phyloP scores from a whole-genome alignment of 1,284 basidiomycete genomes.

The Sporisorium reilianum region DNA sequence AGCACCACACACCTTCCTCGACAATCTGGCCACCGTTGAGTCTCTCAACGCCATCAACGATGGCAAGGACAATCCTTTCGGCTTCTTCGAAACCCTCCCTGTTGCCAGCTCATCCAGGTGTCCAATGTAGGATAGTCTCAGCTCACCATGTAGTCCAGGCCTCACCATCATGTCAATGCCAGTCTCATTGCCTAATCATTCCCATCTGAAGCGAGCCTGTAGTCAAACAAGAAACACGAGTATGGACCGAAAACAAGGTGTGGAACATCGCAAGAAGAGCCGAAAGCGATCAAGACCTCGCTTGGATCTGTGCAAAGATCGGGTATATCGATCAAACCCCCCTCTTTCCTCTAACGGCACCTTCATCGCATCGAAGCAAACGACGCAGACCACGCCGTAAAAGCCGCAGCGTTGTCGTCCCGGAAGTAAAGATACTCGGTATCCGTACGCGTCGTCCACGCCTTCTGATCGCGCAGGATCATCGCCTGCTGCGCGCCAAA shows the following conservation, averaged over 20 bases:
- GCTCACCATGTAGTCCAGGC: no score
- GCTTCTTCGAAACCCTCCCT: no score
- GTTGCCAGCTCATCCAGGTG: no score
- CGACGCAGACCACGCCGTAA: conserved; percentile 50
- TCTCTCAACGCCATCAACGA: no score
- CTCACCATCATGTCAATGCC: no score
- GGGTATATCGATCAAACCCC: conserved; percentile 18
- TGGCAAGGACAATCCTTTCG: no score
- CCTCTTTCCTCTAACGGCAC: neutral
- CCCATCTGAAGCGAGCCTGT: no score
- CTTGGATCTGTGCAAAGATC: conserved; percentile 3
- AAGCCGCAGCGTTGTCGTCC: conserved; percentile 60
- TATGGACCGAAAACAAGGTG: neutral
- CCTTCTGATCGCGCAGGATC: conserved; percentile 63
- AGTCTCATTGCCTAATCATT: no score
- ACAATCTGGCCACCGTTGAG: no score
- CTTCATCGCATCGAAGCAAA: conserved; percentile 45
- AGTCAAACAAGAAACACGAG: neutral
- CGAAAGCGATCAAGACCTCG: neutral
- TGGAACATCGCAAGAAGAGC: neutral
- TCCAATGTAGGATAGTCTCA: no score
- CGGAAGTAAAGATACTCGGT: conserved; percentile 57
- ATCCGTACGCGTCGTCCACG: conserved; percentile 60
- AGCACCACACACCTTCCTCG: no score
- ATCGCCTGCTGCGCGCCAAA: conserved; percentile 66